Conservation (phyloP, 108 stramenopile species). For the Epipyxis sp. region DNA sequence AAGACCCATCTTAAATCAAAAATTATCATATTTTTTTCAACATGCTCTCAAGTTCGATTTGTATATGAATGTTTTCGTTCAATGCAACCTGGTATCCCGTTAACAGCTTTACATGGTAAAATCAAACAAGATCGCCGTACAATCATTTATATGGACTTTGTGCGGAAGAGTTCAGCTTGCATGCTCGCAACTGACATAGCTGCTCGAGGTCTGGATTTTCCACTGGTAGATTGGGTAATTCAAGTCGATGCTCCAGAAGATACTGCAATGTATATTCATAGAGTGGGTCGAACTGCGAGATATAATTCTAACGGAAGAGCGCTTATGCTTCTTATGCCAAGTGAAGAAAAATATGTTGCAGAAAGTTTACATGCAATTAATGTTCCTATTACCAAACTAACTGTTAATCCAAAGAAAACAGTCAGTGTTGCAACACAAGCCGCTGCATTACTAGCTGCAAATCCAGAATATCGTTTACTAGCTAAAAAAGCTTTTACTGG, state of each 20-base stretch:
- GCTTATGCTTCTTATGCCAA: slow-evolving; percentile 75
- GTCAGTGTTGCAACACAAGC: slow-evolving; percentile 76
- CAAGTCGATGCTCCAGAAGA: slow-evolving; percentile 93
- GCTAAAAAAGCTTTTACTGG: slow-evolving; percentile 87
- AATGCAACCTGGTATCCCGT: slow-evolving; percentile 87
- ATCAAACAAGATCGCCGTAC: slow-evolving; percentile 84
- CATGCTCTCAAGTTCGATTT: slow-evolving; percentile 92
- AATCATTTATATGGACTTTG: slow-evolving; percentile 90
- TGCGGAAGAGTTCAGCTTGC: slow-evolving; percentile 77
- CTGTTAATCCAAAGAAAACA: slow-evolving; percentile 86
- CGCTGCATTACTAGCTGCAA: slow-evolving; percentile 74
- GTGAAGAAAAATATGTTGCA: slow-evolving; percentile 71
- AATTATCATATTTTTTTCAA: slow-evolving; percentile 91
- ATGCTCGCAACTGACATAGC: slow-evolving; percentile 96
- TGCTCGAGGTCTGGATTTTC: slow-evolving; percentile 92
- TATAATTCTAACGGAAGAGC: slow-evolving; percentile 65
- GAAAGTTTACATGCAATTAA: slow-evolving; percentile 56
- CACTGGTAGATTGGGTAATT: slow-evolving; percentile 90
- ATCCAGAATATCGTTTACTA: slow-evolving; percentile 62
- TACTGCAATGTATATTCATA: slow-evolving; percentile 66
- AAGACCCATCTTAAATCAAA: slow-evolving; percentile 89
- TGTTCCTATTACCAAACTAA: slow-evolving; percentile 74
- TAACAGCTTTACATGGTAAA: slow-evolving; percentile 98
- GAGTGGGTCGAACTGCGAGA: slow-evolving; percentile 93
- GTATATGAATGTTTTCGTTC: slow-evolving; percentile 82